phyloP scores from a whole-genome alignment of 73 alveolate genomes.

The Paramecium biaurelia region DNA sequence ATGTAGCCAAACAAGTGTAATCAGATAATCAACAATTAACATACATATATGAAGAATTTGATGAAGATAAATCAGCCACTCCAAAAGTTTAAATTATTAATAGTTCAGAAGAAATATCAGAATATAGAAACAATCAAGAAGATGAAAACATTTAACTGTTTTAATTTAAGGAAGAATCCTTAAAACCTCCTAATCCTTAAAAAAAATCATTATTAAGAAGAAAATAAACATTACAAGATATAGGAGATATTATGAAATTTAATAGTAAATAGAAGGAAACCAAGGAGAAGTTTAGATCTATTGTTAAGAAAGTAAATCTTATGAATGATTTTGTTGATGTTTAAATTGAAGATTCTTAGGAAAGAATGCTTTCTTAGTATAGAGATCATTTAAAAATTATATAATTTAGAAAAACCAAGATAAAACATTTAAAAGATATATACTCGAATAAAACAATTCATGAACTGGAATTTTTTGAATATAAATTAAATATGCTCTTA shows the following conservation, averaged over 20 bases:
- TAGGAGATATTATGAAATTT: neutral
- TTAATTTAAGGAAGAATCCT: neutral
- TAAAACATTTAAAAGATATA: neutral
- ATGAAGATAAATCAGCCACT: neutral
- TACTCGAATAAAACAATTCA: neutral
- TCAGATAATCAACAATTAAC: neutral
- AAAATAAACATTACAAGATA: neutral
- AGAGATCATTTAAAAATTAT: neutral
- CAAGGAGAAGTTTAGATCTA: neutral
- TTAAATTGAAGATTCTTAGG: neutral
- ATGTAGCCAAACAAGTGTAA: neutral
- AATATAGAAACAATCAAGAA: neutral
- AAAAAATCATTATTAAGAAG: neutral
- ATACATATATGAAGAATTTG: neutral
- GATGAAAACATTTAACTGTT: neutral
- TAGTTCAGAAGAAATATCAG: neutral
- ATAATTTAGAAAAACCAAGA: neutral
- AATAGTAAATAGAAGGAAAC: neutral
- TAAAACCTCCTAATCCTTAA: neutral
- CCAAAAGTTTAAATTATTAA: neutral
- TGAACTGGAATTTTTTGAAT: neutral
- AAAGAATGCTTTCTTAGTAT: neutral
- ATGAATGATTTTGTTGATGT: neutral
- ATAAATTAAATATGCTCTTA: neutral
- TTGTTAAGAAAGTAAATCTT: neutral